Conservation (phyloP, 208 protist species). For the Wallacemonas sp. region DNA sequence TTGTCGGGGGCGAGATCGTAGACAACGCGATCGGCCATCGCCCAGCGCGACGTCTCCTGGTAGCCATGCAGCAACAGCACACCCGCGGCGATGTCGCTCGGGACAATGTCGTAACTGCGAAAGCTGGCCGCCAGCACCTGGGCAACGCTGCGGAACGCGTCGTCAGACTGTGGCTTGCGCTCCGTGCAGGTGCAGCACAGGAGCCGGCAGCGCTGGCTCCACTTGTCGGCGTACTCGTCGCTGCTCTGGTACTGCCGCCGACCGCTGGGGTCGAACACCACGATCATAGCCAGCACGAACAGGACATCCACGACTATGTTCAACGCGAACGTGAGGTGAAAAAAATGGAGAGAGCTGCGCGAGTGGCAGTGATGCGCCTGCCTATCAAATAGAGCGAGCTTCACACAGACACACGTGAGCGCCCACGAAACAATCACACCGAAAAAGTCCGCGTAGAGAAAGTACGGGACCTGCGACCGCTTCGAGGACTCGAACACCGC, state of each 20-base stretch:
- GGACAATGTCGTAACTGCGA: slow-evolving; percentile 82
- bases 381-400: slow-evolving; percentile 44
- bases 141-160: slow-evolving; percentile 61
- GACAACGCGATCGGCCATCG: slow-evolving; percentile 28
- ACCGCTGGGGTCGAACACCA: slow-evolving; percentile 65
- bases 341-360: slow-evolving; percentile 23
- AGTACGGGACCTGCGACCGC: slow-evolving; percentile 43
- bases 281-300: slow-evolving; percentile 41
- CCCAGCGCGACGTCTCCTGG: slow-evolving; percentile 46
- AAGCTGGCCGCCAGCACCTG: slow-evolving; percentile 72
- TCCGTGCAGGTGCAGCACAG: slow-evolving; percentile 56
- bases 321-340: slow-evolving; percentile 39
- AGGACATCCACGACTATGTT: slow-evolving; percentile 34
- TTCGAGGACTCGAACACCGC: slow-evolving; percentile 72
- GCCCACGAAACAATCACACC: slow-evolving; percentile 31
- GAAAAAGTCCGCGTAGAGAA: slow-evolving; percentile 57
- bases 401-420: slow-evolving; percentile 30
- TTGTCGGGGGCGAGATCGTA: slow-evolving; percentile 14
- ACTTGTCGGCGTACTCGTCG: slow-evolving; percentile 69
- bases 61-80: slow-evolving; percentile 80
- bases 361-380: slow-evolving; percentile 26
- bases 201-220: slow-evolving; percentile 60
- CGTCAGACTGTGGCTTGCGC: slow-evolving; percentile 27
- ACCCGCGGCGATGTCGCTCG: slow-evolving; percentile 82
- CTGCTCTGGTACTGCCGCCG: slow-evolving; percentile 28